Evolutionary conservation across 2,329 filamentous ascomycete species (phyloP).

Genomic region (Trichoderma koningiopsis): DNA sequence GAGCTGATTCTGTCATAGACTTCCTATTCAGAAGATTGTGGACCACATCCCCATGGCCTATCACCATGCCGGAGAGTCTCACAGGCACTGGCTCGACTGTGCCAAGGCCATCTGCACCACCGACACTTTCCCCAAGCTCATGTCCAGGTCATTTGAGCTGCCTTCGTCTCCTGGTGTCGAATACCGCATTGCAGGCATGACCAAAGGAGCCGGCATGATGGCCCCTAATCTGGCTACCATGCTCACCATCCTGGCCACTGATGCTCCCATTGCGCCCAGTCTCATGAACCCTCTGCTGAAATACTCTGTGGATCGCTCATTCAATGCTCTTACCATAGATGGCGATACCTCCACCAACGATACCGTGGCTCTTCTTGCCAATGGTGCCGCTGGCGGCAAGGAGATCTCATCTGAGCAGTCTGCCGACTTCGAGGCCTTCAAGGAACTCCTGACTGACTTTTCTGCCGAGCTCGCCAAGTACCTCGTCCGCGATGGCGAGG

Average conservation of each 20-base stretch:
- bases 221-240: constrained; percentile 98
- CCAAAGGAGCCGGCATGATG: constrained; percentile 98
- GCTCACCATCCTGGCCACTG: constrained; percentile 87
- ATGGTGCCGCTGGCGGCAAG: constrained; percentile 81
- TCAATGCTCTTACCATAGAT: constrained; percentile 96
- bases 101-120: constrained; percentile 96
- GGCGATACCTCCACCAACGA: constrained; percentile 98
- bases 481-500: constrained; percentile 93
- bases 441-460: constrained; percentile 72
- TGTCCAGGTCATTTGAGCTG: constrained; percentile 80
- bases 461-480: constrained; percentile 85
- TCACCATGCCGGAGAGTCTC: constrained; percentile 68
- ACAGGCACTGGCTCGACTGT: constrained; percentile 83
- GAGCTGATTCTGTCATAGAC: constrained; percentile 55
- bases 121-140: constrained; percentile 95
- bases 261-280: constrained; percentile 73
- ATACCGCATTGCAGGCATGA: constrained; percentile 90
- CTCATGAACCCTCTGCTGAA: constrained; percentile 71
- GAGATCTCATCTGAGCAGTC: constrained; percentile 58
- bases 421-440: constrained; percentile 71
- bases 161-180: constrained; percentile 74
- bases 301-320: constrained; percentile 77
- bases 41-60: constrained; percentile 78
- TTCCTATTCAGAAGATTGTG: constrained; percentile 90
- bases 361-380: constrained; percentile 91